A percentile compares a stretch with the other conserved stretches of the same genome.
These are phyloP conservation scores for Schizophyllum amplum DNA, from an alignment of 1,284 basidiomycete genomes.

Conservation along the genomic window DNA sequence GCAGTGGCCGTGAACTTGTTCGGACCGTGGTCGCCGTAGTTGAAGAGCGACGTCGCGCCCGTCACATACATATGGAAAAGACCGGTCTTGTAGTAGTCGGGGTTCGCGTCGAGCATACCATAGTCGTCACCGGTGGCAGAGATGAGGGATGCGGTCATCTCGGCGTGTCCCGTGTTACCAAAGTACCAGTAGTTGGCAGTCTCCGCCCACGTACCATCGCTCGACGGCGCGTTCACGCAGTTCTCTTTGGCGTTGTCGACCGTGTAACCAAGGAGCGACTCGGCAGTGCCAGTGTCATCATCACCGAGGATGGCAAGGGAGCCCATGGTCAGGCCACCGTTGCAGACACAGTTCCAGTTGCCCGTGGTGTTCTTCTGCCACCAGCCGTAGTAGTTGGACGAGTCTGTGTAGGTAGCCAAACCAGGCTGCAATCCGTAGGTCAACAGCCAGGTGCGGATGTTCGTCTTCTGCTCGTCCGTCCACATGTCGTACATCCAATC, in stretches of 20 bases:
- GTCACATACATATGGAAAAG: constrained; percentile 87
- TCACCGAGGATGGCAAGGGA: constrained; percentile 87
- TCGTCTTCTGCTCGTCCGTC: constrained; percentile 63
- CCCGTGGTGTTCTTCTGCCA: constrained; percentile 54
- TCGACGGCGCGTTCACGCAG: constrained; percentile 59
- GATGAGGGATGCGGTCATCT: constrained; percentile 79
- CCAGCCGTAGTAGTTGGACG: constrained; percentile 41
- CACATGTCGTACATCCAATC: constrained; percentile 93
- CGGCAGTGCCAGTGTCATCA: constrained; percentile 70
- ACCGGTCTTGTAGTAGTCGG: constrained; percentile 69
- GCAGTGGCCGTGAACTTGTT: constrained; percentile 90
- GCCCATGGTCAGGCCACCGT: constrained; percentile 83
- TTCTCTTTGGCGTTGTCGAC: constrained; percentile 72
- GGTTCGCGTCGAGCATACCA: constrained; percentile 64
- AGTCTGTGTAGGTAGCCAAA: constrained; percentile 38
- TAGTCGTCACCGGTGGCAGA: constrained; percentile 84
- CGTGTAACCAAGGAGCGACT: constrained; percentile 59
- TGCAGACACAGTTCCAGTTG: constrained; percentile 99
- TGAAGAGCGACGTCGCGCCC: constrained; percentile 81
- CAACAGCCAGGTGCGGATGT: constrained; percentile 73
- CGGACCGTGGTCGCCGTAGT: constrained; percentile 40
- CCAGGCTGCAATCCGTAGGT: constrained; percentile 72
- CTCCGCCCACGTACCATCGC: constrained; percentile 93
- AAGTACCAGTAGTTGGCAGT: constrained; percentile 97
- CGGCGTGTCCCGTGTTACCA: constrained; percentile 88